Evolutionary conservation across 2,329 filamentous ascomycete genomes (phyloP).

Genomic region (Xylariaceae sp.): DNA sequence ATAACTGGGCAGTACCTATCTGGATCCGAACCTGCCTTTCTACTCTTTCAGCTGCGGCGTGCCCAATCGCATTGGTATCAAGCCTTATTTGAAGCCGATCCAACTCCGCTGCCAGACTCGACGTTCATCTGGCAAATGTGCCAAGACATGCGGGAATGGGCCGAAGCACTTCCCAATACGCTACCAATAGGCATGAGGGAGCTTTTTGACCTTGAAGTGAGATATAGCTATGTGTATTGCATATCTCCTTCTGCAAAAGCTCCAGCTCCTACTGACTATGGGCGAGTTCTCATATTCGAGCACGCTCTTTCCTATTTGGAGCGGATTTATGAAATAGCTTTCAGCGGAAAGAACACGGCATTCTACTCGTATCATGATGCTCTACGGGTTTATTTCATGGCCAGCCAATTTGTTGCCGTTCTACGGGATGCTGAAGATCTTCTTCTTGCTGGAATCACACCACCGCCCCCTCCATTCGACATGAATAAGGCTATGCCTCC

Average conservation of each 20-base stretch:
- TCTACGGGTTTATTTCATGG: conserved; percentile 74
- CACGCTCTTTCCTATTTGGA: conserved; percentile 79
- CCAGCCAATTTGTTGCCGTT: conserved; percentile 59
- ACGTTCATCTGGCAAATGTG: conserved; percentile 75
- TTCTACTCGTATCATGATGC: conserved; percentile 87
- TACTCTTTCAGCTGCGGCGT: conserved; percentile 78
- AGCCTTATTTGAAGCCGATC: conserved; percentile 75
- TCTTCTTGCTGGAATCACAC: conserved; percentile 47
- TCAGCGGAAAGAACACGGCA: conserved; percentile 54
- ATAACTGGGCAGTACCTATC: conserved; percentile 42
- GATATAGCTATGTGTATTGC: conserved; percentile 89
- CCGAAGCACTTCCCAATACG: conserved; percentile 65
- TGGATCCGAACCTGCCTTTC: conserved; percentile 65
- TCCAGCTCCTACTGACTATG: conserved; percentile 70
- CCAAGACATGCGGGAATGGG: conserved; percentile 75
- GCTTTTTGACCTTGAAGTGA: conserved; percentile 80
- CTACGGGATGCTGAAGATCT: conserved; percentile 55
- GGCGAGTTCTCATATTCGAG: conserved; percentile 79
- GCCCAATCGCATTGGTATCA: conserved; percentile 90
- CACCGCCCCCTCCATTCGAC: conserved; percentile 41
- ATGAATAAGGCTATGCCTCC: conserved; percentile 48
- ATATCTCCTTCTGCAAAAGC: conserved; percentile 75
- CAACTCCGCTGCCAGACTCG: conserved; percentile 63
- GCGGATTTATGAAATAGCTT: conserved; percentile 65
- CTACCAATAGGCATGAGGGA: conserved; percentile 64